Evolutionary conservation across 2,329 filamentous ascomycete genomes (phyloP), one percentile per base, ranked within the genome.

Genomic region (Trichophyton verrucosum): DNA sequence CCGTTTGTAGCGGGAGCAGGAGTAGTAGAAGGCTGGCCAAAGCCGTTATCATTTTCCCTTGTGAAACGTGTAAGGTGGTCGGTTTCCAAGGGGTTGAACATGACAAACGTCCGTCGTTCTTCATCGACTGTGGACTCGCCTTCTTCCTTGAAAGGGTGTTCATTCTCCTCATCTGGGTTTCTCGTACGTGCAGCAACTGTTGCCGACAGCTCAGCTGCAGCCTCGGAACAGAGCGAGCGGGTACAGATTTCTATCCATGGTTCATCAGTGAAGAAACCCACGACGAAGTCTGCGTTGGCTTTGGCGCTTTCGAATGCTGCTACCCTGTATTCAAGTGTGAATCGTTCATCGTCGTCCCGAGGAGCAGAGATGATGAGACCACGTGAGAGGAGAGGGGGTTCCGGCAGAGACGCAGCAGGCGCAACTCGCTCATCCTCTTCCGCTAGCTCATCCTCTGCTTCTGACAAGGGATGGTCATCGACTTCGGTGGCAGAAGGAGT

Each of bases 201-300:
- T 9, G 57, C 38, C 5, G 57, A n/a, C 4, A 57, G 55, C 55
- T 51, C 66, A 13, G 33, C 38, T 13, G 55, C 30, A 11, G 55
- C 68, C 33, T 70, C 22, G 13, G 40, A 53, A 6, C 49, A 53
- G 9, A 53, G 15, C 6, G 49, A 33, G 24, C 49, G 49, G 5
- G 49, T 53, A 13, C 56, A 71, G 9, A 70, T 65, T 22, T 68
- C 62, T 58, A 73, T 70, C 67, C 71, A 76, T 17, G 72, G 68
- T 56, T 75, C 73, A 44, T 66, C 68, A 33, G 67, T 71, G 17
- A 71, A 24, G 51, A 76, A 72, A 3, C 74, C 74, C 11, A 72
- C 61, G 15, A 76, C 73, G 61, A 76, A 76, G 61, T 76, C 73
- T 46, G 69, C 69, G 60, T 76, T 73, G 58, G 72, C 69, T 61